Percentiles rank a stretch among this genome's conserved stretches.
These are phyloP conservation scores for Pyrus hybrid DNA, from an alignment of 331 rosid genomes.

Conservation along the genomic window DNA sequence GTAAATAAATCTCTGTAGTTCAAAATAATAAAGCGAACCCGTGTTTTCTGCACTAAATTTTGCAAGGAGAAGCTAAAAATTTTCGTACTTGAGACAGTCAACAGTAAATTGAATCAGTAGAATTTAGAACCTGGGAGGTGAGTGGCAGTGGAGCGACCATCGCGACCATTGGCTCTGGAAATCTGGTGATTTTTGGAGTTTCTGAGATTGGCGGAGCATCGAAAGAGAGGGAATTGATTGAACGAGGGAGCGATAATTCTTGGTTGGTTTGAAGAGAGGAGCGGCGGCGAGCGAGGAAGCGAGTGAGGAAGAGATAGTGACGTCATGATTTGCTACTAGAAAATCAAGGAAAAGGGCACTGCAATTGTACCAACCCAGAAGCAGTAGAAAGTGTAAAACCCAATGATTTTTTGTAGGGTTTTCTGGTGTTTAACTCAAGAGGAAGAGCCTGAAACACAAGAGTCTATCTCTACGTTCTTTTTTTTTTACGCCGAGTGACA, in stretches of 20 bases:
- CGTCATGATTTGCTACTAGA: constrained; percentile 3
- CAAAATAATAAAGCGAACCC: neutral
- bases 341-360: neutral
- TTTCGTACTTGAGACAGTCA: neutral
- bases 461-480: too few relatives aligned
- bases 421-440: too few relatives aligned
- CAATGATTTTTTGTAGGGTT: too few relatives aligned
- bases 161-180: neutral
- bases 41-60: neutral
- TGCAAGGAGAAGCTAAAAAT: neutral
- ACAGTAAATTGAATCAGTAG: neutral
- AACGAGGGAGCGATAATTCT: neutral
- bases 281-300: neutral
- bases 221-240: neutral
- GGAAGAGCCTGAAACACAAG: too few relatives aligned
- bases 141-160: neutral
- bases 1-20: neutral
- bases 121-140: neutral
- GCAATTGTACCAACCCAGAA: neutral
- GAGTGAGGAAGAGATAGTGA: constrained; percentile 18
- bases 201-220: constrained; percentile 11
- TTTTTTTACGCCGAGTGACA: too few relatives aligned
- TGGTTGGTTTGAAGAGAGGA: neutral
- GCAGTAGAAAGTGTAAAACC: neutral
- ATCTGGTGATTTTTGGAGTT: neutral